A percentile compares a stretch with the other conserved stretches of the same genome.
phyloP scores from a whole-genome alignment of 768 basidiomycete species.

The Boletellus ananiceps region DNA sequence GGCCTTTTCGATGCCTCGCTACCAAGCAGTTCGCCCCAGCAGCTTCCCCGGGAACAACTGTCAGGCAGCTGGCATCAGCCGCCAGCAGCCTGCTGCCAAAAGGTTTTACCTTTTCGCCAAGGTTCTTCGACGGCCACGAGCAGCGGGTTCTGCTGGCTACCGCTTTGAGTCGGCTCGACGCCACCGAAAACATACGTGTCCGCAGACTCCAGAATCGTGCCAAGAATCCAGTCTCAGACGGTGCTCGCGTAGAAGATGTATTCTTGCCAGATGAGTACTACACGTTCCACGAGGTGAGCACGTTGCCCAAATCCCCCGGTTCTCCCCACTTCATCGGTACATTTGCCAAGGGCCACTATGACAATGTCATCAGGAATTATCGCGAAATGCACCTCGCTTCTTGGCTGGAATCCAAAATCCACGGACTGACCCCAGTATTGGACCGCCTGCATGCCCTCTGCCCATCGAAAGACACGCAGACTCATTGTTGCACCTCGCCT shows the following conservation, averaged over 20 bases:
- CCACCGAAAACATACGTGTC: slow-evolving; percentile 43
- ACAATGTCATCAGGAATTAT: slow-evolving; percentile 78
- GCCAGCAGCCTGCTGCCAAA: slow-evolving; percentile 15
- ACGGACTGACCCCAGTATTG: slow-evolving; percentile 44
- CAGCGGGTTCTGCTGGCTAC: slow-evolving; percentile 51
- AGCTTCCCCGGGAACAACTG: neutral
- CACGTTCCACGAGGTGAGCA: slow-evolving; percentile 60
- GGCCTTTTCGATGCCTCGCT: neutral
- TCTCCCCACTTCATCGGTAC: slow-evolving; percentile 1
- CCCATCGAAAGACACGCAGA: slow-evolving; percentile 53
- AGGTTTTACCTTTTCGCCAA: slow-evolving; percentile 51
- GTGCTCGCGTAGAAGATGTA: slow-evolving; percentile 25
- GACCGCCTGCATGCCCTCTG: slow-evolving; percentile 54
- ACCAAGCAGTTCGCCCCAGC: neutral
- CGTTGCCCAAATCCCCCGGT: neutral
- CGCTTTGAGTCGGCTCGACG: slow-evolving; percentile 55
- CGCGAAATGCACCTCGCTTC: slow-evolving; percentile 74
- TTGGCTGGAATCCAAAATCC: slow-evolving; percentile 52
- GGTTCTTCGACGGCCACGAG: slow-evolving; percentile 51
- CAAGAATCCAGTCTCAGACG: slow-evolving; percentile 8
- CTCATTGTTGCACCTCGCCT: slow-evolving; percentile 83
- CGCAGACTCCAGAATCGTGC: slow-evolving; percentile 43
- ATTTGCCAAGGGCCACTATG: slow-evolving; percentile 71
- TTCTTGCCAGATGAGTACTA: slow-evolving; percentile 69
- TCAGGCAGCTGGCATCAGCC: slow-evolving; percentile 4